Evolutionary conservation across 2,329 filamentous ascomycete species (phyloP), one percentile per base, ranked within the genome.

Genomic region (Tetracladium maxilliforme): DNA sequence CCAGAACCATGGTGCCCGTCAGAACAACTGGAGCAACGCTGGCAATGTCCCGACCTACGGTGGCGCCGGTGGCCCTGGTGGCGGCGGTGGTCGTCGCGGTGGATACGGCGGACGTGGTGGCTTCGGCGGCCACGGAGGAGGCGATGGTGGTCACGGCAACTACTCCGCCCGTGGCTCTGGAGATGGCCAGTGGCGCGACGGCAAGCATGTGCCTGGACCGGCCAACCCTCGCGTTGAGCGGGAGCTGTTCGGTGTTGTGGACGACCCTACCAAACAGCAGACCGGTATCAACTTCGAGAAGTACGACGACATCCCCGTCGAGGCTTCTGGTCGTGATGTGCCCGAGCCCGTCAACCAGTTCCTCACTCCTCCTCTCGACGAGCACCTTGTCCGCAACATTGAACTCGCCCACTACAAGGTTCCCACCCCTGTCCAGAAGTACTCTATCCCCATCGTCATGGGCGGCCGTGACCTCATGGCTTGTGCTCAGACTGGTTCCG

Each of bases 261-360:
- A 95, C 52, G 90, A 95, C 47, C 83, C 87, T 35, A 73, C 78
- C 39, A 95, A 94, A 68, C 81, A 93, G 54, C 81, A 92, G 46
- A 94, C 84, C 17, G 90, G 90, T 56, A 95, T 98, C 78, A 98
- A 98, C 70, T 98, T 98, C 51, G 78, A 93, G 63, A 98, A 98
- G 67, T 98, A 98, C 58, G 90, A 98, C 48, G 90, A 98, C 54
- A 98, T 98, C 39, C 90, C 90, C 28, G 90, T 98, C 37, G 90
- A 95, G 59, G 90, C 90, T 35, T 94, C 87, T 32, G 90, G 90
- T 32, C 76, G 83, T 27, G 73, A 92, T 47, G 84, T 95, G 26
- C 90, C 90, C 22, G 90, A 95, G 47, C 79, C 87, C 20, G 82
- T 94, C 39, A 75, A 75, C 38, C 67, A 73, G 33, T 98, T 98